Evolutionary conservation across 371 early-diverging fungal species (phyloP).

Genomic region (Apophysomyces ossiformis): DNA sequence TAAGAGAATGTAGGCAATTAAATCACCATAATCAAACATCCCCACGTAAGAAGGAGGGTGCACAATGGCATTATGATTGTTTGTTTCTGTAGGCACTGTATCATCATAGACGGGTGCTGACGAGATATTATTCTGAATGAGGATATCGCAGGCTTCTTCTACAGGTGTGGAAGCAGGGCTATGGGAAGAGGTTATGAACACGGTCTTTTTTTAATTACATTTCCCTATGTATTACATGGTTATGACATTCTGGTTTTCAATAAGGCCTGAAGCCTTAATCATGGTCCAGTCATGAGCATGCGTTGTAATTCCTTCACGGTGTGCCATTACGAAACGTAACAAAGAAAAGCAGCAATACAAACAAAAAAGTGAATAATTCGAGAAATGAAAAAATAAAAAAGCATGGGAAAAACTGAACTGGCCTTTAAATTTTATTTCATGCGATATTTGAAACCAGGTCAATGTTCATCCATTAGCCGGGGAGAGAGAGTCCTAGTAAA

Average conservation of each 20-base stretch:
- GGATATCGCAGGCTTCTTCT: slow-evolving; percentile 41
- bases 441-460: too few relatives aligned
- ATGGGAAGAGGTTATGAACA: too few relatives aligned
- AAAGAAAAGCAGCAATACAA: neutral
- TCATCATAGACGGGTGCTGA: slow-evolving; percentile 81
- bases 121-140: slow-evolving; percentile 55
- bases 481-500: too few relatives aligned
- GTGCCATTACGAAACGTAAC: slow-evolving; percentile 25
- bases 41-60: slow-evolving; percentile 64
- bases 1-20: slow-evolving; percentile 54
- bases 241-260: slow-evolving; percentile 57
- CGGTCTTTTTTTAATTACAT: too few relatives aligned
- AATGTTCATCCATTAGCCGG: too few relatives aligned
- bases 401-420: too few relatives aligned
- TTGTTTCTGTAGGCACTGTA: neutral
- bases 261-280: slow-evolving; percentile 52
- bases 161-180: neutral
- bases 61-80: slow-evolving; percentile 21
- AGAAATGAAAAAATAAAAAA: neutral
- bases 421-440: too few relatives aligned
- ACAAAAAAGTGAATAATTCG: neutral
- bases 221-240: slow-evolving; percentile 46
- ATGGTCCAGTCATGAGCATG: slow-evolving; percentile 61
- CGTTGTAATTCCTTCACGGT: slow-evolving; percentile 66
- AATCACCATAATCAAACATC: slow-evolving; percentile 88